phyloP scores from a whole-genome alignment of 352 stramenopile species.

The Pythium periplocum region DNA sequence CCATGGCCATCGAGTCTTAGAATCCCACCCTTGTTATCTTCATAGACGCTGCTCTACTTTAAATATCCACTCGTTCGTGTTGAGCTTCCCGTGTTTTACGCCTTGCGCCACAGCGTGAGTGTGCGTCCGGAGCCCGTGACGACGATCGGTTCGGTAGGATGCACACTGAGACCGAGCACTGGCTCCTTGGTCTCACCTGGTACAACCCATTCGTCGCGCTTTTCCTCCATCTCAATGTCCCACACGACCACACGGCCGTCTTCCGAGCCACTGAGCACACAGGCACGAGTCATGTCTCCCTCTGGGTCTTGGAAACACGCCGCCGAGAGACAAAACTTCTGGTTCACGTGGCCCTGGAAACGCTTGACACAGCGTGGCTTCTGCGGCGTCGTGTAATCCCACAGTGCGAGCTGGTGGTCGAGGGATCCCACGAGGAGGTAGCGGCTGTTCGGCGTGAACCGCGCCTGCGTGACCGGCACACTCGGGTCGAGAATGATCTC shows the following conservation, averaged over 20 bases:
- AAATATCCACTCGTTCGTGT: too few species aligned
- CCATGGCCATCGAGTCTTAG: too few species aligned
- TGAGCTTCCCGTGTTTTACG: too few species aligned
- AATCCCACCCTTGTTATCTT: too few species aligned
- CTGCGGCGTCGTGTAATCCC: slow-evolving; percentile 70
- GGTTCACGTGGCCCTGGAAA: slow-evolving; percentile 73
- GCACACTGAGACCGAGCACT: slow-evolving; percentile 19
- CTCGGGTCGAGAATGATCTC: slow-evolving; percentile 79
- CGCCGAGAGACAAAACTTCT: slow-evolving; percentile 85
- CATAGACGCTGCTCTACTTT: too few species aligned
- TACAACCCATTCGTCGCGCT: slow-evolving; percentile 23
- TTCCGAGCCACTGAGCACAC: slow-evolving; percentile 90
- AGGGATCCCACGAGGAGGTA: slow-evolving; percentile 91
- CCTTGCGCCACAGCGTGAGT: slow-evolving; percentile 15
- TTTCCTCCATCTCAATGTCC: slow-evolving; percentile 81
- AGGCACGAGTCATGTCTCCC: slow-evolving; percentile 15
- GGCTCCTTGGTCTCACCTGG: slow-evolving; percentile 3
- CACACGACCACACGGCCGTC: slow-evolving; percentile 91
- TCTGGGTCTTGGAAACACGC: slow-evolving; percentile 66
- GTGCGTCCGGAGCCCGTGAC: slow-evolving; percentile 5
- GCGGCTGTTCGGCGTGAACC: slow-evolving; percentile 93
- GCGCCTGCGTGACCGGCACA: slow-evolving; percentile 66
- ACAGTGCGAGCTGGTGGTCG: slow-evolving; percentile 89
- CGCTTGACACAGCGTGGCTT: slow-evolving; percentile 52
- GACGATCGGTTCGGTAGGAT: slow-evolving; percentile 15